Conservation (phyloP, 768 basidiomycete genomes). For the Tricholoma sp. region DNA sequence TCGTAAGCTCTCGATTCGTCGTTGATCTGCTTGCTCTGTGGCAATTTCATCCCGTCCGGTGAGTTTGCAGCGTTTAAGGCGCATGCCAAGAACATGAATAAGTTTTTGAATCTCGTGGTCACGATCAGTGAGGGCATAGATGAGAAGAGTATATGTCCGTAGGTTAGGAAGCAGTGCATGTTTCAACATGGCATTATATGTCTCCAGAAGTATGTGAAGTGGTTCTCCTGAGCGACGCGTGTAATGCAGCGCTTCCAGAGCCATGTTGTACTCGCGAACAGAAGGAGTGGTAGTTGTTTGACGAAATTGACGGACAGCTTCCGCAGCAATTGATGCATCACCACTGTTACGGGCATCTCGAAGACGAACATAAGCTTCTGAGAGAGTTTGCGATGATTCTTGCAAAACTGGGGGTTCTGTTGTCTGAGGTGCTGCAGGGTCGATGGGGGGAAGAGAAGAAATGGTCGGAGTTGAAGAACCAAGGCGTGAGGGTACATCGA, state of each 20-base stretch:
- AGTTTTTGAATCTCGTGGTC: slow-evolving; percentile 57
- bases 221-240: slow-evolving; percentile 47
- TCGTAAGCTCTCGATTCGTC: slow-evolving; percentile 39
- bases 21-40: slow-evolving; percentile 24
- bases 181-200: slow-evolving; percentile 70
- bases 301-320: slow-evolving; percentile 33
- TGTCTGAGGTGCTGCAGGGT: slow-evolving; percentile 19
- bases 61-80: slow-evolving; percentile 31
- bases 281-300: slow-evolving; percentile 26
- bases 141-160: slow-evolving; percentile 56
- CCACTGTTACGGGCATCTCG: slow-evolving; percentile 19
- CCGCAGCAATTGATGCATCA: slow-evolving; percentile 23
- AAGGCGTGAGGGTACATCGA: slow-evolving; percentile 1
- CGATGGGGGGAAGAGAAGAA: slow-evolving; percentile 10
- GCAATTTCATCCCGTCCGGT: slow-evolving; percentile 19
- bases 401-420: slow-evolving; percentile 4
- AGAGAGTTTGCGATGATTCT: background rate
- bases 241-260: slow-evolving; percentile 47
- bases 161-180: slow-evolving; percentile 56
- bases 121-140: slow-evolving; percentile 58
- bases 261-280: slow-evolving; percentile 56
- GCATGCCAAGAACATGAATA: slow-evolving; percentile 37
- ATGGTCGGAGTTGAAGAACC: slow-evolving; percentile 9
- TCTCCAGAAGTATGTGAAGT: slow-evolving; percentile 50
- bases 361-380: slow-evolving; percentile 21